Conservation (phyloP, 1,284 basidiomycete genomes). For the Rhodotorula sp. region DNA sequence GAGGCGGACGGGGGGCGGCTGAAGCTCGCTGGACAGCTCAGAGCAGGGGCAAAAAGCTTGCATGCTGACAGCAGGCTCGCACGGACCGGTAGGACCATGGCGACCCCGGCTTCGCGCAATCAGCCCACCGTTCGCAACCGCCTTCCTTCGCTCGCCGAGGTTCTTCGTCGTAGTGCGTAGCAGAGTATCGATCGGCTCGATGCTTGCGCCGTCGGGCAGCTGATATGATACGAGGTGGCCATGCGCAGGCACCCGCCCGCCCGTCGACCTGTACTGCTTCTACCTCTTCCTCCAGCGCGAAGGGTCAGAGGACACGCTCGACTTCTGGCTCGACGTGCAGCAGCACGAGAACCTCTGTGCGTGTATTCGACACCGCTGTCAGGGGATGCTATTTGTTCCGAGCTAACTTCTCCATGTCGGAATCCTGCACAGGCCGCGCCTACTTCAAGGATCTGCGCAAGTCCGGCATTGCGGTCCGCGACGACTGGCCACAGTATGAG, state of each 20-base stretch:
- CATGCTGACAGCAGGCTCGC: no score
- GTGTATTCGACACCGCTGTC: not conserved
- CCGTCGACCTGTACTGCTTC: conserved; percentile 97
- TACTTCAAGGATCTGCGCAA: conserved; percentile 98
- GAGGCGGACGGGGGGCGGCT: no score
- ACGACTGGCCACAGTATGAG: conserved; percentile 98
- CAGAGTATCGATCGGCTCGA: not conserved
- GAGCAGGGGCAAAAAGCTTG: no score
- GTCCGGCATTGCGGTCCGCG: conserved; percentile 82
- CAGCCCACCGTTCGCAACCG: conserved; percentile 41
- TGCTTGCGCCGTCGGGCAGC: not conserved
- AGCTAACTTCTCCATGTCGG: no score
- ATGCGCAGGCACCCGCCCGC: conserved; percentile 67
- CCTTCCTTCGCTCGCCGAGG: conserved; percentile 50
- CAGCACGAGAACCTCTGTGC: conserved; percentile 91
- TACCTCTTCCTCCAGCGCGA: conserved; percentile 89
- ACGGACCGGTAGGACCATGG: no score
- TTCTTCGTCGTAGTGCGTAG: conserved; percentile 40
- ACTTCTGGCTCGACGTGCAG: conserved; percentile 98
- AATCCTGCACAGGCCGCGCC: conserved; percentile 61
- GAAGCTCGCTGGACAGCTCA: no score
- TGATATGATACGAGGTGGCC: not conserved
- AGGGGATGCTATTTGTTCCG: no score
- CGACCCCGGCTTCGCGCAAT: not conserved
- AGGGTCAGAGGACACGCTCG: conserved; percentile 88